A percentile compares a stretch with the other conserved stretches of the same genome.
Conservation (phyloP, 805 yeast genomes). For the Clavispora vitiphila region DNA sequence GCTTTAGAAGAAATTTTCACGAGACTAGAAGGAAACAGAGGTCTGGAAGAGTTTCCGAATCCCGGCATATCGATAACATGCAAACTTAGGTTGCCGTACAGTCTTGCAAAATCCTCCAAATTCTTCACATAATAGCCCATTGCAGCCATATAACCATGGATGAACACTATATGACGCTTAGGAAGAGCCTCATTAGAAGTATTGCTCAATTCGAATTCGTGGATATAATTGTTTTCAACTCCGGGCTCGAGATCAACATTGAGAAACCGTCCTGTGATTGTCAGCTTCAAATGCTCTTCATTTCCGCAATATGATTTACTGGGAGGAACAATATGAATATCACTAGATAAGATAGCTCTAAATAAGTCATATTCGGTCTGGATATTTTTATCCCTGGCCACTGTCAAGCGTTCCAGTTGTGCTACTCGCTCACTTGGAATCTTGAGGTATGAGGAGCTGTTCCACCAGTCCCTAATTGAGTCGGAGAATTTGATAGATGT, state of each 20-base stretch:
- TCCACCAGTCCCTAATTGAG: constrained; percentile 39
- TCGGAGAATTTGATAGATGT: constrained; percentile 21
- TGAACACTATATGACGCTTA: constrained; percentile 23
- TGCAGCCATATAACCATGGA: constrained; percentile 45
- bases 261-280: constrained; percentile 15
- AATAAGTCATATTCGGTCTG: constrained; percentile 31
- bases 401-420: constrained; percentile 5
- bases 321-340: constrained; percentile 23
- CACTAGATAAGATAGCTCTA: constrained; percentile 27
- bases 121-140: constrained; percentile 38
- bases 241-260: constrained; percentile 23
- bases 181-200: constrained; percentile 9
- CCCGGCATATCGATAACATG: constrained; percentile 41
- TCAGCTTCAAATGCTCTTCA: not conserved
- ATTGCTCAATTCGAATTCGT: constrained; percentile 32
- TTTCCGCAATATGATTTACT: constrained; percentile 1
- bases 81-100: constrained; percentile 28
- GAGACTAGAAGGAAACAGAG: constrained; percentile 31
- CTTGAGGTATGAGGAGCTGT: constrained; percentile 20
- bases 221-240: constrained; percentile 20
- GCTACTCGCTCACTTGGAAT: constrained; percentile 11
- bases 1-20: constrained; percentile 15
- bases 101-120: constrained; percentile 25
- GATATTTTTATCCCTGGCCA: constrained; percentile 22
- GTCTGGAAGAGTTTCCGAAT: constrained; percentile 40